Conservation (phyloP, 2,329 filamentous ascomycete species). For the Blastomyces parvus region DNA sequence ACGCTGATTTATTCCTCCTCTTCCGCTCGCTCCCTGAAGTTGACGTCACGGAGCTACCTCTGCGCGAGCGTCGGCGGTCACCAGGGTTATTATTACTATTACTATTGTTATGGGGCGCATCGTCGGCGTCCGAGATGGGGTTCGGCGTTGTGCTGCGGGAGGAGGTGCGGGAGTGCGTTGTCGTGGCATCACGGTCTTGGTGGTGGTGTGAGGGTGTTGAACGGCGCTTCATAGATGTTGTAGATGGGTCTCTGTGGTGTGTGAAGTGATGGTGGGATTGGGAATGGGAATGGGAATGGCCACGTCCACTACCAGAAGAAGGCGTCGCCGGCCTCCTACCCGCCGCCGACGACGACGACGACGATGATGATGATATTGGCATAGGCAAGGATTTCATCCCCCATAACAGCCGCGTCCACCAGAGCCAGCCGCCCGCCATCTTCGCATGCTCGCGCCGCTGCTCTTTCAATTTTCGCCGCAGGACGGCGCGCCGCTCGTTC, state of each 20-base stretch:
- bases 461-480: conserved; percentile 61
- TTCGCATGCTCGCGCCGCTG: conserved; percentile 57
- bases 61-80: conserved; percentile 27
- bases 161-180: conserved; percentile 34
- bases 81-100: conserved; percentile 21
- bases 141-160: conserved; percentile 33
- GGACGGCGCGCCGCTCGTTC: conserved; percentile 71
- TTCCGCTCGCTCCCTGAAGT: conserved; percentile 22
- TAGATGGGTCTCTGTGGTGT: conserved; percentile 20
- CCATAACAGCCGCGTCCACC: conserved; percentile 70
- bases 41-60: conserved; percentile 28
- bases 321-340: background rate
- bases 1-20: conserved; percentile 9
- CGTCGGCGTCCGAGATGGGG: conserved; percentile 27
- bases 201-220: background rate
- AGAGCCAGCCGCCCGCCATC: conserved; percentile 63
- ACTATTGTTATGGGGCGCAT: conserved; percentile 23
- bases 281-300: conserved; percentile 3
- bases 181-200: conserved; percentile 23
- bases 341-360: no score
- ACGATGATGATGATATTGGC: background rate
- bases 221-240: conserved; percentile 11
- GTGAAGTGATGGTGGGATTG: conserved; percentile 22
- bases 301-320: background rate
- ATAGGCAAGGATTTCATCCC: conserved; percentile 19